Evolutionary conservation across 2,329 filamentous ascomycete genomes (phyloP), one percentile per base, ranked within the genome.

Genomic region (Epichloe sp.): DNA sequence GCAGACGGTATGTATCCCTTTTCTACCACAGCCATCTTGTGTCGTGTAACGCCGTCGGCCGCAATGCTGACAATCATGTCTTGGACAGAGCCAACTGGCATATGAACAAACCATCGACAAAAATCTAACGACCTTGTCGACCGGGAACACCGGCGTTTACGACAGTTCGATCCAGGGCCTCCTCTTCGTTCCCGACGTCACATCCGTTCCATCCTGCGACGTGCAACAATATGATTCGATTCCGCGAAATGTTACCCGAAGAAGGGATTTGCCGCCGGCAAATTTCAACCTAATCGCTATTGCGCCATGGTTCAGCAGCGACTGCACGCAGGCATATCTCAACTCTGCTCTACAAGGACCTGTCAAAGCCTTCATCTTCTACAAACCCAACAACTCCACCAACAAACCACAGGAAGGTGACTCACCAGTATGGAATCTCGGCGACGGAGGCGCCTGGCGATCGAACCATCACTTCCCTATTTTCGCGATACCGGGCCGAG

Each of bases 131-230:
- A 94, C 88, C 0, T 73, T 96, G 14, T 86, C 86, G 3, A 80
- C 77, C 35, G 85, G 80, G 54, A 82, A 80, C 62, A 74, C 79
- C 49, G 73, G 77, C 35, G 72, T 72, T 8, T 65, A 73, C 40
- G 79, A 83, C 56, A 77, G 77, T 50, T 71, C 79, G 50, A 80
- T 93, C 37, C 78, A 80, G 56, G 91, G 91, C 54, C 77, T 96
- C 15, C 76, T 97, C 52, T 97, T 93, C 65, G 85, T 95, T 2
- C 93, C 91, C 4, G 79, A 83, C 53, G 74, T 95, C 41, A 63
- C 68, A 5, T 52, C 61, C 11, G 64, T 73, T 51, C 76, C 84
- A 55, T 68, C 73, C 0, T 96, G 90, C 69, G 74, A 74, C 62
- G 71, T 79, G 15, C 67, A 77, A 45, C 80, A 84, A 42, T 74